Conservation (phyloP, 257 asterid genomes). For the Mitragyna speciosa region DNA sequence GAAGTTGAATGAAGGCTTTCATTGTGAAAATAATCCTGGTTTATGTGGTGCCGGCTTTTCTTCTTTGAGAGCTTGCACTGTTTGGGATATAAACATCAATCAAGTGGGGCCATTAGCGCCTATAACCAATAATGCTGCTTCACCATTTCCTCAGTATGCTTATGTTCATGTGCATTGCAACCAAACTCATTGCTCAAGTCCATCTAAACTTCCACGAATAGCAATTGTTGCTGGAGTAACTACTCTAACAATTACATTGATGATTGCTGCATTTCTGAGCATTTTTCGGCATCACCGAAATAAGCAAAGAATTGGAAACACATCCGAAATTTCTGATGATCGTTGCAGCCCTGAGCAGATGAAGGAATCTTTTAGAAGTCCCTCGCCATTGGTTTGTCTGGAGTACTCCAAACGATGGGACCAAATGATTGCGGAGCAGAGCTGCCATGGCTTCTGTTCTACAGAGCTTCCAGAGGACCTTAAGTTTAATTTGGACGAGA, state of each 20-base stretch:
- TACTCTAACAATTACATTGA: slow-evolving; percentile 30
- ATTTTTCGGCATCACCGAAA: slow-evolving; percentile 44
- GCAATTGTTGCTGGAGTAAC: slow-evolving; percentile 54
- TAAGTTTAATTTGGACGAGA: slow-evolving; percentile 77
- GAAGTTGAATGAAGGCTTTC: slow-evolving; percentile 56
- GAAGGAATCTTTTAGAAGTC: slow-evolving; percentile 49
- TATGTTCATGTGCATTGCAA: slow-evolving; percentile 45
- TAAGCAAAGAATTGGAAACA: slow-evolving; percentile 65
- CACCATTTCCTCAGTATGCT: slow-evolving; percentile 50
- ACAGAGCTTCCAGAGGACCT: slow-evolving; percentile 36
- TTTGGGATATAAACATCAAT: slow-evolving; percentile 52
- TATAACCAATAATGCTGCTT: slow-evolving; percentile 14
- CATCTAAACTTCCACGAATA: slow-evolving; percentile 53
- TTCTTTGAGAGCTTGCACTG: slow-evolving; percentile 63
- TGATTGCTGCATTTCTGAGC: slow-evolving; percentile 34
- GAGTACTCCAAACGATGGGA: slow-evolving; percentile 56
- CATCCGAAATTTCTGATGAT: slow-evolving; percentile 54
- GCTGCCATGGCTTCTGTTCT: slow-evolving; percentile 35
- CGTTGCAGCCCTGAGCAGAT: slow-evolving; percentile 41
- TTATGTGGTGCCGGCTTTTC: slow-evolving; percentile 77
- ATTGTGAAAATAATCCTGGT: slow-evolving; percentile 59
- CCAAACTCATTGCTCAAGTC: slow-evolving; percentile 50
- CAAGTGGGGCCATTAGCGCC: slow-evolving; percentile 33
- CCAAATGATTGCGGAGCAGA: slow-evolving; percentile 36
- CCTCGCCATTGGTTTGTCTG: slow-evolving; percentile 53